Base-by-base conservation (phyloP, 805 yeast species). In the Brettanomyces anomalus region DNA sequence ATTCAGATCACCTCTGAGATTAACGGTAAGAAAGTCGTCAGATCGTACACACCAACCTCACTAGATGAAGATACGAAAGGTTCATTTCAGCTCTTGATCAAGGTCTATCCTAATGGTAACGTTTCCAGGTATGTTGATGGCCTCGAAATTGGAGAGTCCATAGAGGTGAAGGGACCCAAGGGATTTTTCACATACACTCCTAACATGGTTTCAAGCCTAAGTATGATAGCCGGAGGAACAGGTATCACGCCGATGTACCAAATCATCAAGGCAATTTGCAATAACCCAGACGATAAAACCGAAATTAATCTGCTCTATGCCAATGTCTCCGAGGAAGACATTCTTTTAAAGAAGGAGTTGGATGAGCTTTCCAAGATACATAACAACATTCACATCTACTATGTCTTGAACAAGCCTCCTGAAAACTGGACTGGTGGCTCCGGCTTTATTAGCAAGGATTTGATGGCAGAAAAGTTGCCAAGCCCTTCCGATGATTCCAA, bases 181-280 rank as follows among this genome's bases (percentile, higher is more conserved):
- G 97, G 97, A 6, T 77, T 77, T 56, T 87, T 85, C 71, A 74
- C 79, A 48, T 89, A 89, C 67, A 70, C 77, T 42, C 87, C 94
- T 52, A 85, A 85, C 65, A 79, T 82, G 79, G 79, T 76, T 44
- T 67, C 72, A 45, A 72, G 74, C 46, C 71, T 89, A 46, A 87
- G 83, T 43, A 89, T 89, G 97, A 79, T 90, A 51, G 95, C 96
- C 35, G 97, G 97, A 52, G 97, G 97, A 57, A 86, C 97, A 33
- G 97, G 97, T 61, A 83, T 88, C 56, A 83, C 96, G 6, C 96
- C 96, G 60, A 88, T 88, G 96, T 86, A 79, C 65, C 96, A 88
- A 69, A 81, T 88, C 52, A 78, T 89, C 52, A 83, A 85, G 53
- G 85, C 94, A 13, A 81, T 89, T 51, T 79, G 79, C 54, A 66